Base-by-base conservation (phyloP, 345 rosid species). In the Fremontodendron californicum region DNA sequence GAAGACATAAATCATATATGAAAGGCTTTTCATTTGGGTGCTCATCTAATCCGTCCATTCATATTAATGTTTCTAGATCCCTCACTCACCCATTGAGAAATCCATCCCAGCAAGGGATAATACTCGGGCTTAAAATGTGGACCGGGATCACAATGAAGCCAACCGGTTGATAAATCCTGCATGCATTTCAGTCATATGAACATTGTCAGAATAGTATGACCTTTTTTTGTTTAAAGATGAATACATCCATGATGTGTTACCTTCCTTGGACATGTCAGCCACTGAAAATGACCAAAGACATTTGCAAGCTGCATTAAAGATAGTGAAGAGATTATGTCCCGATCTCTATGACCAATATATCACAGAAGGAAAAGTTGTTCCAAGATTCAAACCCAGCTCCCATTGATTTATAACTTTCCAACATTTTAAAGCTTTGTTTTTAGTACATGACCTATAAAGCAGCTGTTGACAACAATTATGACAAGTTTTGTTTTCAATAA, bases 191-290 rank as follows among this genome's bases (percentile, higher is more conserved):
- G 71, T 33, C 40, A 46, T 37, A 10, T 3, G 6, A 46, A 51
- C 51, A 45, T 46, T 48, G 31, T 33, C 18, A 11, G 13, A 63
- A 65, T 4, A 21, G 58, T 3, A 6, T 42, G 2, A 10, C 27
- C 3, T 10, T 33, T 35, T 58, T 76, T 33, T 73, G 49, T 1
- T n/a, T 18, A 70, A 73, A 5, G 51, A 55, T 40, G 15, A 23
- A 35, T 12, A 5, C 3, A 27, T 73, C 15, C 33, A 29, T 1
- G 0, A 54, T 27, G 55, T 9, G n/a, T 61, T 86, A 90, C 99
- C 96, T 92, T 93, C 76, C 99, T 90, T 27, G 99, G 97, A 90
- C 98, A 95, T 78, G 99, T 95, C 54, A 88, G 86, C 99, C 98
- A 95, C 76, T 85, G 93, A 73, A 82, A 93, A 61, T 86, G 91